Base-by-base conservation (phyloP, 495 filamentous ascomycete genomes). In the Penicillium cataractarum region DNA sequence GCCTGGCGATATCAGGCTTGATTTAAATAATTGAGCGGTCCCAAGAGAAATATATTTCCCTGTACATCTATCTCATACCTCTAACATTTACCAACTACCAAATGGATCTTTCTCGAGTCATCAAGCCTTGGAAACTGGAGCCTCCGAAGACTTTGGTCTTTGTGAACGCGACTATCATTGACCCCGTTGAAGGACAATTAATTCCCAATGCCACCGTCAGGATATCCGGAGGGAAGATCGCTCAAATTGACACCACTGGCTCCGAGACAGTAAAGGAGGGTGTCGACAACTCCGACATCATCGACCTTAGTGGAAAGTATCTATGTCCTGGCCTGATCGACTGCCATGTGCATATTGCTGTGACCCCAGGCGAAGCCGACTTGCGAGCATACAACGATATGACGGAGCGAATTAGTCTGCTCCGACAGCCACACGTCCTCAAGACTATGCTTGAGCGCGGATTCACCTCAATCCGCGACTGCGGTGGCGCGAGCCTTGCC, bases 261-360 rank as follows among this genome's bases (percentile, higher is more conserved):
- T 40, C 44, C 21, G 3, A 24, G 19, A 29, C 62, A 27, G 13
- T 27, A 0, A 44, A 37, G 52, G 44, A 55, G 21, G 51, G 55
- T 1, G 26, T 57, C 31, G 5, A 55, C 0, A 55, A 57, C 21
- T 61, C 60, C 1, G 24, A 46, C 8, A 50, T 68, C 13, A 64
- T 85, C 21, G 77, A 85, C 55, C 62, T 80, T 5, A 67, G 67
- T 0, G 79, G 78, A 17, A 78, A 77, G 42, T 87, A 80, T 57
- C 50, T 87, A 0, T 80, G 80, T 24, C 84, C 84, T 0, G 85
- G 84, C 5, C 70, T 88, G 3, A 84, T 86, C n/a, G 85, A 88
- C 67, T 78, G 76, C 64, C 85, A 87, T 61, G 83, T 87, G 7
- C 85, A 87, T 53, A 71, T 87, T 44, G 68, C 72, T 10, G 74